Evolutionary conservation across 371 early-diverging fungal genomes (phyloP).

Genomic region (Massospora cicadina): DNA sequence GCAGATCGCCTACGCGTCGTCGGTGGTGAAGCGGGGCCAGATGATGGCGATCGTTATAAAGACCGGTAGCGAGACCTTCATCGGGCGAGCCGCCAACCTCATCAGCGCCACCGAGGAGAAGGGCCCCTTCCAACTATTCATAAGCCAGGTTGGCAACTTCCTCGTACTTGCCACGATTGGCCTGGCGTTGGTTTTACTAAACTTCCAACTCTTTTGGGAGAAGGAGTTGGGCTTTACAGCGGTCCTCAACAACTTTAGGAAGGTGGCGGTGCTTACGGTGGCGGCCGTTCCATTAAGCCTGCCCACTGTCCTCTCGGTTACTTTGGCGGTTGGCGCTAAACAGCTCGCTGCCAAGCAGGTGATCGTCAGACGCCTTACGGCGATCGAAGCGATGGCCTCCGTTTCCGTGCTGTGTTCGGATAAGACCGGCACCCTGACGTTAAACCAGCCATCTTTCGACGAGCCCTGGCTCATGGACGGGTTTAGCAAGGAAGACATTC

Average conservation of each 20-base stretch:
- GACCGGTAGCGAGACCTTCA: slow-evolving; percentile 69
- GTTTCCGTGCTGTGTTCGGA: slow-evolving; percentile 89
- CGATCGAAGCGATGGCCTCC: slow-evolving; percentile 89
- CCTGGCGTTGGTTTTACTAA: slow-evolving; percentile 65
- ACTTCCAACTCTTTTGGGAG: too few relatives aligned
- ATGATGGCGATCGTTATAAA: slow-evolving; percentile 68
- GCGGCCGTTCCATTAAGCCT: slow-evolving; percentile 95
- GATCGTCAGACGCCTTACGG: slow-evolving; percentile 85
- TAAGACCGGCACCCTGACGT: slow-evolving; percentile 92
- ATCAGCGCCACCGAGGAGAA: slow-evolving; percentile 65
- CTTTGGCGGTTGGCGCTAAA: slow-evolving; percentile 89
- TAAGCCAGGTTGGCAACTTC: slow-evolving; percentile 84
- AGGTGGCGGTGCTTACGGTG: slow-evolving; percentile 79
- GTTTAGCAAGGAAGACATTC: slow-evolving; percentile 61
- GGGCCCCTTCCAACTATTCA: slow-evolving; percentile 79
- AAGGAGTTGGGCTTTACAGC: too few relatives aligned
- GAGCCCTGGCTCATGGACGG: slow-evolving; percentile 59
- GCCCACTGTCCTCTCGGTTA: slow-evolving; percentile 91
- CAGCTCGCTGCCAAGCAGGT: slow-evolving; percentile 84
- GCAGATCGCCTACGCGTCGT: slow-evolving; percentile 64
- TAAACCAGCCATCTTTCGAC: slow-evolving; percentile 78
- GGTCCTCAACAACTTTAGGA: slow-evolving; percentile 38
- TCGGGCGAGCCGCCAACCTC: slow-evolving; percentile 75
- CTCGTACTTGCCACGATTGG: slow-evolving; percentile 60
- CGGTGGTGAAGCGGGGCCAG: slow-evolving; percentile 70